Conservation (phyloP, 2,329 filamentous ascomycete species). For the Pseudogymnoascus sp. region DNA sequence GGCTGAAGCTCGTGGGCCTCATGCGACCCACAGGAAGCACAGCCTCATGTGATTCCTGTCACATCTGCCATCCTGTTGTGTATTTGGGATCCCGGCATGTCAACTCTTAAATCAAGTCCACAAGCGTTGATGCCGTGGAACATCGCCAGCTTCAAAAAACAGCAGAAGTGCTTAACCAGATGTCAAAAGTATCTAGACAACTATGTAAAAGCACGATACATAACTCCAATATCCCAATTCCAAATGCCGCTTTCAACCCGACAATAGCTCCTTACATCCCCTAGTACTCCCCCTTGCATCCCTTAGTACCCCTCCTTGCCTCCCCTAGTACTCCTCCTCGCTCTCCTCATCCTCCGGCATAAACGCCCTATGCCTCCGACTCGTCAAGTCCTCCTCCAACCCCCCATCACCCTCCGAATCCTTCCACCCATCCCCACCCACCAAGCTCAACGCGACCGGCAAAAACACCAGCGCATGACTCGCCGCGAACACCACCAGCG, state of each 20-base stretch:
- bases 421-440: constrained; percentile 79
- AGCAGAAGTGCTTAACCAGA: not conserved
- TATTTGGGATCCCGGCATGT: not conserved
- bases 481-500: constrained; percentile 81
- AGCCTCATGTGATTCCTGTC: not conserved
- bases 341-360: constrained; percentile 66
- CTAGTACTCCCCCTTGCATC: not conserved
- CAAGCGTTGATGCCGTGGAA: not conserved
- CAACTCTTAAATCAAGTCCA: not conserved
- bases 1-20: not conserved
- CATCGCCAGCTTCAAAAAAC: not conserved
- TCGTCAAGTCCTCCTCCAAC: constrained; percentile 79
- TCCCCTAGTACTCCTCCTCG: constrained; percentile 13
- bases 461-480: constrained; percentile 85
- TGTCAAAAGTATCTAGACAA: not conserved
- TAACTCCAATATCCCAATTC: not conserved
- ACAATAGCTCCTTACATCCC: not conserved
- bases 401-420: constrained; percentile 77
- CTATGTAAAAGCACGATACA: not conserved
- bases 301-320: not conserved
- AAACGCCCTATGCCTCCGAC: constrained; percentile 67
- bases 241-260: not conserved
- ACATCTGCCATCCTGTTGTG: not conserved
- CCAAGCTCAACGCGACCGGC: constrained; percentile 77
- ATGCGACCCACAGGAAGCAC: not conserved